Evolutionary conservation across 306 rosid species (phyloP), one percentile per base, ranked within the genome.

Genomic region (Cicer pinnatifidum): DNA sequence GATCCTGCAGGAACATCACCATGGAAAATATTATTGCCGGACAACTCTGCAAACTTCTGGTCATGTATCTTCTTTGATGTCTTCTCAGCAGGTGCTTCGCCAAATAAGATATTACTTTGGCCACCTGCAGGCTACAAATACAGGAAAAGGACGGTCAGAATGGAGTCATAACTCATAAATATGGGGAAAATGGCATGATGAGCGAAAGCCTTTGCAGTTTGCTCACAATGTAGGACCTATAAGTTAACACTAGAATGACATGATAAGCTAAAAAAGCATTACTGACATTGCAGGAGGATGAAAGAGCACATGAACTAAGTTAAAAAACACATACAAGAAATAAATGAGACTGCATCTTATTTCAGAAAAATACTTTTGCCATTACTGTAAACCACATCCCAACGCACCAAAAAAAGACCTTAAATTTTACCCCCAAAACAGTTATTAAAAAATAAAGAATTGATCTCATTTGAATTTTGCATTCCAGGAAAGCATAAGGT

Each of bases 31-130:
- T 85, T 85, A 40, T 91, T 91, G 28, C 98, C 98, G 0, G 93
- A 80, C 70, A 94, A 77, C 89, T 94, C 97, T 0, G 93, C 89
- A 68, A 91, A 91, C 86, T 94, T 94, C 81, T 94, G 97, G 87
- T 82, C 79, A 73, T 91, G 90, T 77, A 94, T 81, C 82, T 94
- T 94, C 87, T 90, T 91, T 5, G 90, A 9, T 60, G 92, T 83
- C 84, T 90, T 89, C 63, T 65, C 64, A 15, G 73, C 81, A 9
- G 97, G 97, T 67, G 90, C 91, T 56, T 94, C 98, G 6, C 89
- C 82, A 47, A 94, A 89, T 84, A 94, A 77, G 75, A 91, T 88
- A 71, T 91, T 91, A 69, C 96, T 94, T 84, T 88, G 98, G 20
- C 98, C 97, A 47, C 98, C 98, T 6, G 98, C 97, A 78, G 94